These are phyloP conservation scores for Komagataella pseudopastoris DNA, from an alignment of 805 yeast genomes.

Conservation along the genomic window DNA sequence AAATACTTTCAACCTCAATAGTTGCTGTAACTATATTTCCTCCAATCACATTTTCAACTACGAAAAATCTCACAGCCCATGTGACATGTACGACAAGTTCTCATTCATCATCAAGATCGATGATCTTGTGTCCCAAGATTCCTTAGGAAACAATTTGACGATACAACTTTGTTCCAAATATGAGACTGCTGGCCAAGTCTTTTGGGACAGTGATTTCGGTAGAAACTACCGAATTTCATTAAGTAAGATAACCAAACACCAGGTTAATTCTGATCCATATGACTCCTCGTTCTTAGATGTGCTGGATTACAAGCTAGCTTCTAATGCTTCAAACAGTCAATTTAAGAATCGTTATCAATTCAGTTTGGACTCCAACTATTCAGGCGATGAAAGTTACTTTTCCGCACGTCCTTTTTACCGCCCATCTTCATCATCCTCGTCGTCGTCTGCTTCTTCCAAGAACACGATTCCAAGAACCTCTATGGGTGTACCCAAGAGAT, in stretches of 20 bases:
- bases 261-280: constrained; percentile 1
- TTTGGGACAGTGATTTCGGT: constrained; percentile 26
- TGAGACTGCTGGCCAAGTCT: constrained; percentile 16
- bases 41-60: constrained; percentile 26
- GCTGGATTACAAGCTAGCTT: constrained; percentile 1
- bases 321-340: constrained; percentile 1
- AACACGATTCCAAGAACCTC: neutral
- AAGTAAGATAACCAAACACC: constrained; percentile 8
- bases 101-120: constrained; percentile 33
- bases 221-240: constrained; percentile 23
- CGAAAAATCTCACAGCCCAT: constrained; percentile 22
- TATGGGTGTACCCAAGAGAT: neutral
- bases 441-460: neutral
- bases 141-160: constrained; percentile 12
- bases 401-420: constrained; percentile 1
- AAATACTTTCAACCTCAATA: constrained; percentile 17
- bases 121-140: constrained; percentile 15
- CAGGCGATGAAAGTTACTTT: constrained; percentile 12
- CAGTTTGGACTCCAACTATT: constrained; percentile 14
- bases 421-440: constrained; percentile 5
- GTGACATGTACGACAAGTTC: constrained; percentile 26
- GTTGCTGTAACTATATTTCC: constrained; percentile 20
- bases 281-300: neutral
- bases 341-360: constrained; percentile 5
- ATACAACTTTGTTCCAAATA: constrained; percentile 26